Evolutionary conservation across 2,329 filamentous ascomycete species (phyloP).

Genomic region (Aureobasidium zeae): DNA sequence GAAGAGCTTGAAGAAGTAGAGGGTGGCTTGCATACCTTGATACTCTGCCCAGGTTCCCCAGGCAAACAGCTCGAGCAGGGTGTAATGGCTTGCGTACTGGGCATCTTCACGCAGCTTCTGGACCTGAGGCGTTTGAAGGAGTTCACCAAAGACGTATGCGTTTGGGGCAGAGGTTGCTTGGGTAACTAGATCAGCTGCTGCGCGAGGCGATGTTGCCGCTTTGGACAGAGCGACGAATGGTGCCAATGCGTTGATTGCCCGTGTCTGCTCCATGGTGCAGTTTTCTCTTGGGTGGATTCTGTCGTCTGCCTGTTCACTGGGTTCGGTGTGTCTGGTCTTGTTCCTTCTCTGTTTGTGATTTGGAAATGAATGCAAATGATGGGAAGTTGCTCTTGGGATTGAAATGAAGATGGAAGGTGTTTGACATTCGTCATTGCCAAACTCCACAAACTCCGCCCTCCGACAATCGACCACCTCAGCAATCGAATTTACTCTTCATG

Average conservation of each 20-base stretch:
- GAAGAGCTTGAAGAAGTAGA: slow-evolving; percentile 23
- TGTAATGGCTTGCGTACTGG: slow-evolving; percentile 56
- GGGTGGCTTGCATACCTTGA: slow-evolving; percentile 39
- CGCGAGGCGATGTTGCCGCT: slow-evolving; percentile 72
- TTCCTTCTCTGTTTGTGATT: no score
- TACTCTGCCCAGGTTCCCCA: slow-evolving; percentile 84
- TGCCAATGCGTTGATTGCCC: slow-evolving; percentile 53
- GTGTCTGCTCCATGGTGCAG: slow-evolving; percentile 60
- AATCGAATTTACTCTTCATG: neutral
- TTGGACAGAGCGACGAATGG: slow-evolving; percentile 88
- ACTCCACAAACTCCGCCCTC: slow-evolving; percentile 7
- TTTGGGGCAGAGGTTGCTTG: slow-evolving; percentile 83
- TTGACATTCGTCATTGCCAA: slow-evolving; percentile 8
- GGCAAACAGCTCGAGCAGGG: slow-evolving; percentile 77
- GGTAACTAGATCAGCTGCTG: slow-evolving; percentile 73
- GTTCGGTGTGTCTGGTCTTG: no score
- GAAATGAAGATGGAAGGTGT: neutral
- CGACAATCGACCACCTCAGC: slow-evolving; percentile 1
- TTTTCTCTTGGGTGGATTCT: neutral
- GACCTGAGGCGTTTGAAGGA: slow-evolving; percentile 73
- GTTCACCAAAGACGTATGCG: slow-evolving; percentile 88
- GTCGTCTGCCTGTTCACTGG: neutral
- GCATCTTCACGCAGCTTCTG: slow-evolving; percentile 57
- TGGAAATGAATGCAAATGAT: no score
- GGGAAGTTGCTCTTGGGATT: slow-evolving; percentile 6